Base-by-base conservation (phyloP, 2,329 filamentous ascomycete genomes). In the Aspergillus phoenicis region DNA sequence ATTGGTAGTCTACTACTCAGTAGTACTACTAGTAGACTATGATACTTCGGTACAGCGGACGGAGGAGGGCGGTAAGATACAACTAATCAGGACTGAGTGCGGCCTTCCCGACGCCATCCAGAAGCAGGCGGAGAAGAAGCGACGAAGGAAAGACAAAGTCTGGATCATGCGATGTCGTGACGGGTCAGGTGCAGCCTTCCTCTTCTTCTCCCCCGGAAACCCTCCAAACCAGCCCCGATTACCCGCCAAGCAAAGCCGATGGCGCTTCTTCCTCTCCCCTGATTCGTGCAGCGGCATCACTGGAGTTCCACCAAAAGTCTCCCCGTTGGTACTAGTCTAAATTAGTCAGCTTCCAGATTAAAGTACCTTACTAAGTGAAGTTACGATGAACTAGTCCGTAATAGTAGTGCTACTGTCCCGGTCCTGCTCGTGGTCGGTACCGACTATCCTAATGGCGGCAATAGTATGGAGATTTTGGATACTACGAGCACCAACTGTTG, bases 151-250 rank as follows among this genome's bases (percentile, higher is more conserved):
- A 36, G 43, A 36, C 33, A 36, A 33, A 57, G 45, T 57, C 52
- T 54, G 28, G 45, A 62, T 64, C 62, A 62, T 64, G 60, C 60
- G 60, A 62, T 62, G 56, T 55, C 56, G 60, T 59, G 57, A 61
- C 51, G 38, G 54, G 61, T 63, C 61, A 63, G 55, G 59, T 63
- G 61, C 52, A 38, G 53, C 22, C 30, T 8, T 8, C 24, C 33
- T 36, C 33, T 36, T 13, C 11, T 13, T 36, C 33, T 36, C 33
- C 41, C 41, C 41, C 41, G 41, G 41, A 22, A 13, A 20, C 41
- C 20, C 22, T 45, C 41, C 41, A 45, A 8, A 45, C 10, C 41
- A 45, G 41, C 41, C 41, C 39, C 20, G 17, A 24, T 22, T 47
- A 36, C 39, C 53, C 28, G 53, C 53, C 53, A 56, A 53, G 52